Base-by-base conservation (phyloP, 23 red algal species). In the Gracilaria vermiculophylla region DNA sequence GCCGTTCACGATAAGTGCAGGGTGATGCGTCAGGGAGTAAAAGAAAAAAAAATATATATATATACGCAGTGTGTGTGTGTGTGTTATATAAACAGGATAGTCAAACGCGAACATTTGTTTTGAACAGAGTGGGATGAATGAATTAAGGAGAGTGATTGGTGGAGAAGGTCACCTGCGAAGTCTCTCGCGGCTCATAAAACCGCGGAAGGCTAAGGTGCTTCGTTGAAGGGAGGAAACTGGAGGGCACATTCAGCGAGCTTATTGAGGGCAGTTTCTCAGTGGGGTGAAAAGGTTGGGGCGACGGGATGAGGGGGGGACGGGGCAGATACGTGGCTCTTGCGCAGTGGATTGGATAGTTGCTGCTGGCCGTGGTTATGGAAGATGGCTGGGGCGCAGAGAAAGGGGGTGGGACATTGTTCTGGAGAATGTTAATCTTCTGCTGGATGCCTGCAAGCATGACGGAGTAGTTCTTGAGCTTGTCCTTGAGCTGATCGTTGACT, bases 91-190 rank as follows among this genome's bases (percentile, higher is more conserved):
- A n/a, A n/a, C n/a, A n/a, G n/a, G n/a, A n/a, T n/a, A n/a, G n/a
- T n/a, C n/a, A n/a, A 47, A 47, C 43, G 43, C 43, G 43, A 47
- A 12, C 43, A 47, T 8, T 47, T 47, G 43, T 8, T 5, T 5
- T 60, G 55, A 6, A 60, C 4, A 60, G 55, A n/a, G 55, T 31
- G 34, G 35, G 64, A 35, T 4, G n/a, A 7, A 12, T 9, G 5
- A 48, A 48, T 73, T 73, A 73, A 28, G 67, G 67, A 20, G 67
- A 73, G 11, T 73, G 67, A 47, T 73, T 73, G 67, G 67, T 73
- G 37, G 67, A 73, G 39, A 73, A 73, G 2, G 67, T 73, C 2
- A 73, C 67, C 19, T 73, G 67, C 23, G 67, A 73, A 1, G 67
- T 73, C 6, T 73, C 67, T 47, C 67, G 67, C 20, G 67, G 67